Evolutionary conservation across 2,329 filamentous ascomycete genomes (phyloP).

Genomic region (Alternaria triticina): DNA sequence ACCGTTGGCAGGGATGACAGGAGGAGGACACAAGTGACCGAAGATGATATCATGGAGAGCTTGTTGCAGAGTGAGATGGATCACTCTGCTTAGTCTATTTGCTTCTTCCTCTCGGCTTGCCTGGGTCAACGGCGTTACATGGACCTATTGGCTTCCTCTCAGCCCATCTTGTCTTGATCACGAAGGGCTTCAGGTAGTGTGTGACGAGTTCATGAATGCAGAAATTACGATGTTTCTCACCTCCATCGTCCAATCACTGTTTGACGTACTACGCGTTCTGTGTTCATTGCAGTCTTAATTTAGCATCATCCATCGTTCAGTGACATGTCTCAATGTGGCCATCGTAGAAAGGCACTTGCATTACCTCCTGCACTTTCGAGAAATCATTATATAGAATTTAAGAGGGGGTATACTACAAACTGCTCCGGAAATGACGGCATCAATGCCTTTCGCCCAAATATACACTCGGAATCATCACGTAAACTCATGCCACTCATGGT

Average conservation of each 20-base stretch:
- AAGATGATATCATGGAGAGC: constrained; percentile 44
- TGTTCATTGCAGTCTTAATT: not conserved
- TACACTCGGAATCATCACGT: not conserved
- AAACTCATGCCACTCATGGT: not conserved
- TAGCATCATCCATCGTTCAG: not conserved
- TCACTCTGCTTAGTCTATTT: constrained; percentile 2
- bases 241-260: not conserved
- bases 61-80: constrained; percentile 29
- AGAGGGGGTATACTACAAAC: not conserved
- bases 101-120: not conserved
- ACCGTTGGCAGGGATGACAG: constrained; percentile 10
- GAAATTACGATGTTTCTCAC: not conserved
- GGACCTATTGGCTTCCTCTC: not conserved
- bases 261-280: not conserved
- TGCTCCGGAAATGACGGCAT: not conserved
- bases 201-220: not conserved
- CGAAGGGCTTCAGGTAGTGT: not conserved
- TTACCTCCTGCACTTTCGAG: not conserved
- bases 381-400: not conserved
- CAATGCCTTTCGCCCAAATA: not conserved
- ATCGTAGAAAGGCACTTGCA: not conserved
- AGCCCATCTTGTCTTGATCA: not conserved
- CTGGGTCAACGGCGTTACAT: not conserved
- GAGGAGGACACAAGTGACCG: constrained; percentile 27
- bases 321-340: not conserved